Evolutionary conservation across 345 rosid genomes (phyloP).

Genomic region (Tarenaya hassleriana): DNA sequence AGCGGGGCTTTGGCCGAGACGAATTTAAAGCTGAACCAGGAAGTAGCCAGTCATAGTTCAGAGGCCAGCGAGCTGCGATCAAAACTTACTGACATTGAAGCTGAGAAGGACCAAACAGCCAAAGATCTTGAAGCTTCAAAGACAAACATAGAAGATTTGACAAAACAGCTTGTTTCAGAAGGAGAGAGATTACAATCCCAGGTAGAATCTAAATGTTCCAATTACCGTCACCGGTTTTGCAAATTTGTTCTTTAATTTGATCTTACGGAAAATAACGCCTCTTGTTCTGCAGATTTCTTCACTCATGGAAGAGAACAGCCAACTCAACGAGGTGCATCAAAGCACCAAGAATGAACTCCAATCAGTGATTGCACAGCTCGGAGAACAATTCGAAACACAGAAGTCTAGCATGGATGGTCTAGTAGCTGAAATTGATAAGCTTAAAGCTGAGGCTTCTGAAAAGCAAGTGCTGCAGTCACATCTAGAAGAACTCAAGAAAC

Average conservation of each 20-base stretch:
- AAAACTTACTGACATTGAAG: slow-evolving; percentile 39
- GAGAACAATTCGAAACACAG: slow-evolving; percentile 48
- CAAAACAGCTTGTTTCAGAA: slow-evolving; percentile 55
- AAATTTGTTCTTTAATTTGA: slow-evolving; percentile 4
- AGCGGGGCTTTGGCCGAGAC: slow-evolving; percentile 67
- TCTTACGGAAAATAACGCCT: slow-evolving; percentile 10
- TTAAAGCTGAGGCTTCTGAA: slow-evolving; percentile 44
- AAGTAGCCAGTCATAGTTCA: slow-evolving; percentile 57
- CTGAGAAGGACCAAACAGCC: slow-evolving; percentile 54
- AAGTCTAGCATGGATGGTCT: slow-evolving; percentile 44
- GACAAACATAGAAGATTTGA: slow-evolving; percentile 54
- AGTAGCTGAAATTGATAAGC: slow-evolving; percentile 46
- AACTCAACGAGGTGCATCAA: slow-evolving; percentile 51
- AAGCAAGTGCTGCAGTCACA: slow-evolving; percentile 49
- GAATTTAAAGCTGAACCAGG: slow-evolving; percentile 68
- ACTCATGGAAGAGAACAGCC: slow-evolving; percentile 59
- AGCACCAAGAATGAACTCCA: slow-evolving; percentile 72
- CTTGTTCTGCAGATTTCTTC: slow-evolving; percentile 55
- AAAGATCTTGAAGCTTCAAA: slow-evolving; percentile 60
- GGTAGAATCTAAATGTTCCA: slow-evolving; percentile 41
- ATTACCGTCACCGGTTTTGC: background rate
- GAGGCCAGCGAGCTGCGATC: slow-evolving; percentile 50
- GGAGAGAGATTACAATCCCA: slow-evolving; percentile 62
- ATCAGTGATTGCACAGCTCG: slow-evolving; percentile 49
- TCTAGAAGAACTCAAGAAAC: slow-evolving; percentile 56